A percentile compares a stretch with the other conserved stretches of the same genome.
Conservation (phyloP, 768 basidiomycete species). For the Goffeauzyma gilvescens region DNA sequence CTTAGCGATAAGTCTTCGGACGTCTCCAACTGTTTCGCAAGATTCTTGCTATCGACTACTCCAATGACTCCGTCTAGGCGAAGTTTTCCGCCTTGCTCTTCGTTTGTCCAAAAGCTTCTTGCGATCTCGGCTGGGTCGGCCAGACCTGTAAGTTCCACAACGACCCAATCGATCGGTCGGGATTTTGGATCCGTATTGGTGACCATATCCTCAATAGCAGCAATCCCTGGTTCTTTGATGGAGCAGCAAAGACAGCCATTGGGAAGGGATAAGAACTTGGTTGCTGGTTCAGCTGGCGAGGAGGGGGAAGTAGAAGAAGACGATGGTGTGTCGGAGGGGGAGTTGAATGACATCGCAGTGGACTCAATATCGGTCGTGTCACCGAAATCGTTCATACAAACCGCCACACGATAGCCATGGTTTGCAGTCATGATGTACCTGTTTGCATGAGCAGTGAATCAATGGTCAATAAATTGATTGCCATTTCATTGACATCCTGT, state of each 20-base stretch:
- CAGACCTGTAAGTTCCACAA: constrained; percentile 86
- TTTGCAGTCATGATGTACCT: constrained; percentile 69
- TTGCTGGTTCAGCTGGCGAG: neutral
- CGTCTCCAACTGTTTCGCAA: no score
- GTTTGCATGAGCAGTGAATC: constrained; percentile 1
- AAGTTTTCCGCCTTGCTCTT: constrained; percentile 34
- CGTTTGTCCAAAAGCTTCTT: constrained; percentile 35
- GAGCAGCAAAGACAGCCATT: constrained; percentile 98
- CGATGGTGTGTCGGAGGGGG: constrained; percentile 2
- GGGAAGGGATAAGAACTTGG: constrained; percentile 58
- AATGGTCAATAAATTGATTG: constrained; percentile 30
- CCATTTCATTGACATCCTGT: neutral
- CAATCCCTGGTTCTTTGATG: constrained; percentile 79
- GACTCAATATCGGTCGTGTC: constrained; percentile 89
- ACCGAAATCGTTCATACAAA: constrained; percentile 90
- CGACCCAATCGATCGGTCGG: constrained; percentile 63
- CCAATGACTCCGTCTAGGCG: constrained; percentile 66
- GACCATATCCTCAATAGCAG: constrained; percentile 87
- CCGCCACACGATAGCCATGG: constrained; percentile 89
- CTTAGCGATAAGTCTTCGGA: neutral
- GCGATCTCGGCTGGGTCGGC: constrained; percentile 52
- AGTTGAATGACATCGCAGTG: constrained; percentile 8
- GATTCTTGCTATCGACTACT: constrained; percentile 77
- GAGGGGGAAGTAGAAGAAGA: constrained; percentile 10
- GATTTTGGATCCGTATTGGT: constrained; percentile 40